These are phyloP conservation scores for Hortaea werneckii DNA, from an alignment of 2,329 filamentous ascomycete genomes.

Conservation along the genomic window DNA sequence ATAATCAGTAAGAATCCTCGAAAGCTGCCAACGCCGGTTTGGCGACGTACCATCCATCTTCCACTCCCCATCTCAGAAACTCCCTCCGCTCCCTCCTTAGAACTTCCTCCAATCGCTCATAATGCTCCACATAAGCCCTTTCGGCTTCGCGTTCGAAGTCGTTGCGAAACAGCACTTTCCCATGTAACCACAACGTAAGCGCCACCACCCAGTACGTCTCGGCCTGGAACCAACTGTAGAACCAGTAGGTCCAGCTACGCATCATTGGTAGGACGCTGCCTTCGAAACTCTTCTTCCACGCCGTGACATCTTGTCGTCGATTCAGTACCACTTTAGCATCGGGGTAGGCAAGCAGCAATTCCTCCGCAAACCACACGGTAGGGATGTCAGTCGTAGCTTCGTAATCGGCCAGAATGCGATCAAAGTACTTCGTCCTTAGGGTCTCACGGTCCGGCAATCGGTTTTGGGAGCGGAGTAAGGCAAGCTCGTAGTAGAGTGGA, in stretches of 20 bases:
- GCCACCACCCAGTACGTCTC: not conserved
- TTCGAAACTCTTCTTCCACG: not conserved
- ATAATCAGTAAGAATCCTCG: constrained; percentile 1
- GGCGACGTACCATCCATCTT: constrained; percentile 2
- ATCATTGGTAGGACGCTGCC: not conserved
- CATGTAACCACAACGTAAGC: not conserved
- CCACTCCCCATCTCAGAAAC: not conserved
- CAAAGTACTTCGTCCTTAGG: constrained; percentile 11
- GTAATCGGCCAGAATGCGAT: constrained; percentile 8
- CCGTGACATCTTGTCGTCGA: not conserved
- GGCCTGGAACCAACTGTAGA: not conserved
- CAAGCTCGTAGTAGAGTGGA: constrained; percentile 15
- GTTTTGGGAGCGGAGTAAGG: constrained; percentile 11
- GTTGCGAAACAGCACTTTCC: not conserved
- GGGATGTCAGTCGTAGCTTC: constrained; percentile 11
- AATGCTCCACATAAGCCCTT: constrained; percentile 3
- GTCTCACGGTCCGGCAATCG: constrained; percentile 5
- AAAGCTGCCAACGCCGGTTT: constrained; percentile 1
- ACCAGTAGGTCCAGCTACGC: not conserved
- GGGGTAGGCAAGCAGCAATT: constrained; percentile 10
- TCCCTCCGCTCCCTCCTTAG: constrained; percentile 9
- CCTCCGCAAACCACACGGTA: constrained; percentile 6
- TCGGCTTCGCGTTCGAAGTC: not conserved
- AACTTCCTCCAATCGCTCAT: constrained; percentile 1
- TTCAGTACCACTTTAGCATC: constrained; percentile 12